Percentiles rank a stretch among this genome's conserved stretches.
These are phyloP conservation scores for Penicillium sp. DNA, from an alignment of 2,329 filamentous ascomycete genomes.

Conservation along the genomic window DNA sequence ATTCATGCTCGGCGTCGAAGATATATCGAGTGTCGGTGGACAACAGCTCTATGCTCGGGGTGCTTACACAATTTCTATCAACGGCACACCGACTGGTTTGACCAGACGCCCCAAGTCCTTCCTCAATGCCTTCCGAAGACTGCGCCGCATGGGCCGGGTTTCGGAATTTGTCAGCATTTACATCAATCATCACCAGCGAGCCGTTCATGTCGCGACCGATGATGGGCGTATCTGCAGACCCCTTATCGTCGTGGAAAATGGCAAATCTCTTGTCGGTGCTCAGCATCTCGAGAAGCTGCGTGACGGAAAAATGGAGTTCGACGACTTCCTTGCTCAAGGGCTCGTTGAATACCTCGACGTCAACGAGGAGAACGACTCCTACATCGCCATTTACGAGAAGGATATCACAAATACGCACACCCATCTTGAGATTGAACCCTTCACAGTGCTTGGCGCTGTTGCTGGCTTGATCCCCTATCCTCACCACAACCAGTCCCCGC, in stretches of 20 bases:
- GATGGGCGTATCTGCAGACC: constrained; percentile 94
- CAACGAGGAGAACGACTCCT: constrained; percentile 94
- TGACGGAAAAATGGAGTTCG: constrained; percentile 76
- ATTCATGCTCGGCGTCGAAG: constrained; percentile 74
- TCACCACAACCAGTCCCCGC: constrained; percentile 95
- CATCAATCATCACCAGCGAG: constrained; percentile 83
- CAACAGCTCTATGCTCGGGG: constrained; percentile 77
- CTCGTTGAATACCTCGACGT: constrained; percentile 95
- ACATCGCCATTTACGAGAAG: constrained; percentile 81
- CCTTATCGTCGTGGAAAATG: constrained; percentile 87
- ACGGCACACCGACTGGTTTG: constrained; percentile 84
- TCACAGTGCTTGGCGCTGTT: constrained; percentile 89
- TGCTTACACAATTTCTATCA: constrained; percentile 84
- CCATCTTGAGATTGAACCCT: constrained; percentile 94
- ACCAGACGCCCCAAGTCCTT: constrained; percentile 82
- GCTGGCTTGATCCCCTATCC: constrained; percentile 95
- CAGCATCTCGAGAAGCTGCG: constrained; percentile 74
- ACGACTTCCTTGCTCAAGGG: constrained; percentile 82
- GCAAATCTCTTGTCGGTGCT: constrained; percentile 67
- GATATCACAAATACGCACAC: constrained; percentile 77
- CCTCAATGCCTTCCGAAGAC: constrained; percentile 70
- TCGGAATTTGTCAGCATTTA: constrained; percentile 96
- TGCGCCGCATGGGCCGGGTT: constrained; percentile 80
- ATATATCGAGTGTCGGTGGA: constrained; percentile 70
- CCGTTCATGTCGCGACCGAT: constrained; percentile 91